Evolutionary conservation across 2,329 filamentous ascomycete species (phyloP), one percentile per base, ranked within the genome.

Genomic region (Bipolaris oryzae): DNA sequence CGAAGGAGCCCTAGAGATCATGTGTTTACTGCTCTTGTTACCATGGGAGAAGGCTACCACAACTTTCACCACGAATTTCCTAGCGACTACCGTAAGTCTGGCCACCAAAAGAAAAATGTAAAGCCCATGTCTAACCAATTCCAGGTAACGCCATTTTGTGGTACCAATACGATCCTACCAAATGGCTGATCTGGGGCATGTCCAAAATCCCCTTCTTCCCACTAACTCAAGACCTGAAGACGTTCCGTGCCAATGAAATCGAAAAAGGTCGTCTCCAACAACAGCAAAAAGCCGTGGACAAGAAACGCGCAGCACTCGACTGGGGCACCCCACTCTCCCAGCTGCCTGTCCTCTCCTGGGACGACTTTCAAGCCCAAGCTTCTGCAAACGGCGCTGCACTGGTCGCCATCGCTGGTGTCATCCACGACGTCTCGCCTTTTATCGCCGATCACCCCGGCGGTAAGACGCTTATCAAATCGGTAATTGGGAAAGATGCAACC

Each of bases 61-160:
- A 77, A 77, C 62, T 77, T 77, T 60, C 76, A 77, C 56, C 75
- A 77, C 56, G 74, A 77, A 57, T 77, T 77, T 50, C 75, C 76
- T 1, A 73, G 70, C 44, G 76, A 78, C 48, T 78, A 47, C 20
- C 38, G 53, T 47, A 55, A 41, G 53, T 43, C n/a, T 21, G 1
- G 2, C 7, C 5, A 6, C 3, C 3, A n/a, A 37, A 6, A 34
- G n/a, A n/a, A 34, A 1, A 10, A 10, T 7, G 21, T 4, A 18
- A 15, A 34, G 9, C 43, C 5, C 1, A n/a, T 20, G n/a, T 7
- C 21, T 50, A 44, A 37, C n/a, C 21, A 13, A 11, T 0, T 1
- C 15, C 37, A 70, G 67, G 74, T 39, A 78, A 78, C 37, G 75
- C 76, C 9, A 77, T 78, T 16, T 48, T 60, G 18, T 74, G 71